Base-by-base conservation (phyloP, 352 stramenopile genomes). In the Phytophthora hybrid region DNA sequence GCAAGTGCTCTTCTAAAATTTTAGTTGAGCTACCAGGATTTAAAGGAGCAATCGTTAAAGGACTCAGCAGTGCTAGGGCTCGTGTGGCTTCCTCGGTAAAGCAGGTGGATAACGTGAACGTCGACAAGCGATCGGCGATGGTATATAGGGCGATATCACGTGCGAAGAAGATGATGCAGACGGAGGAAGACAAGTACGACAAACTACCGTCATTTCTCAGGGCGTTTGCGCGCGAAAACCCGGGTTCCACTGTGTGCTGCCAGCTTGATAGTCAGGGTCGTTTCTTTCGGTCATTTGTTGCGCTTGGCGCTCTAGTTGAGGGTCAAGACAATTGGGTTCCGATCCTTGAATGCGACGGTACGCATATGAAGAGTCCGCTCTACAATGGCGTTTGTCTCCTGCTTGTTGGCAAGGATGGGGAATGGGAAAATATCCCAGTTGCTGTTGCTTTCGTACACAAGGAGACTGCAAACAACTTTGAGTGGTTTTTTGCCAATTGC, bases 331-430 rank as follows among this genome's bases (percentile, higher is more conserved):
- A 65, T 11, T 57, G 46, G 44, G 18, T 59, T 11, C 61, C 37
- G 6, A 4, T 61, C 14, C 51, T 56, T 4, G 61, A 68, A 53
- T 60, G 51, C 16, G 44, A 63, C 26, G 44, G 44, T 7, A 59
- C 63, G 5, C 54, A 70, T 18, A 68, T 54, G 61, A 59, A 59
- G 44, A 59, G 31, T 44, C 3, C 21, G n/a, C n/a, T 32, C 0
- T 70, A 59, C 44, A 70, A 63, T n/a, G 54, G 39, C 14, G 19
- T 70, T 2, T 70, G 44, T 4, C 18, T 64, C 0, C 11, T 52
- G 18, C 23, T 29, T 3, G 44, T 63, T 34, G 63, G 41, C 18
- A 63, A 63, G 7, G 31, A 63, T 59, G 63, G 54, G 2, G 8
- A 63, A 1, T 56, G 29, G 37, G 14, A 7, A 21, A 63, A 63